Evolutionary conservation across 371 early-diverging fungal genomes (phyloP).

Genomic region (Rhizopus stolonifer): DNA sequence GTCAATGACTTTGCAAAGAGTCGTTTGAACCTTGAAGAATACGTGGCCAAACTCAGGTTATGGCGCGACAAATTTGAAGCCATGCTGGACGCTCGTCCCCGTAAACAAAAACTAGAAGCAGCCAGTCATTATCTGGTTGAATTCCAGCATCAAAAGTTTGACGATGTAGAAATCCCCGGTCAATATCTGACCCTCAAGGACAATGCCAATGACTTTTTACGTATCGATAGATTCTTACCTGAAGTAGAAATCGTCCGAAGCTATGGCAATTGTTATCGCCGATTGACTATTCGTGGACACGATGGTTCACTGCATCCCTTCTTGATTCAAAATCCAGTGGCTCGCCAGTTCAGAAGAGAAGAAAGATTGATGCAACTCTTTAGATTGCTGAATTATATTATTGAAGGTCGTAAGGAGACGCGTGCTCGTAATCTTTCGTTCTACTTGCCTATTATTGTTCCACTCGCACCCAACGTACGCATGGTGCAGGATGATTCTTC

Average conservation of each 20-base stretch:
- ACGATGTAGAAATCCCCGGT: constrained; percentile 97
- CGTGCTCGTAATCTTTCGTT: constrained; percentile 79
- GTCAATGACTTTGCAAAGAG: constrained; percentile 84
- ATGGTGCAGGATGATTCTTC: constrained; percentile 90
- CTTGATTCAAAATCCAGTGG: constrained; percentile 87
- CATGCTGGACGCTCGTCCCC: constrained; percentile 77
- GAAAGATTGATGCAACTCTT: constrained; percentile 93
- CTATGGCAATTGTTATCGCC: constrained; percentile 71
- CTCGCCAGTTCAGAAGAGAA: constrained; percentile 85
- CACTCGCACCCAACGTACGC: constrained; percentile 89
- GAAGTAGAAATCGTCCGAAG: constrained; percentile 79
- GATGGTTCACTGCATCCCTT: constrained; percentile 90
- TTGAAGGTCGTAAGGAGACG: constrained; percentile 77
- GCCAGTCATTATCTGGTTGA: constrained; percentile 91
- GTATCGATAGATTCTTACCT: constrained; percentile 93
- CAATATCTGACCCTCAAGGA: constrained; percentile 88
- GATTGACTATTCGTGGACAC: constrained; percentile 86
- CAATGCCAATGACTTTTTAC: constrained; percentile 86
- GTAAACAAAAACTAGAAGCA: constrained; percentile 78
- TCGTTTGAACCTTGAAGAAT: constrained; percentile 76
- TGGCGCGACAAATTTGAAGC: constrained; percentile 92
- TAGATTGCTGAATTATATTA: constrained; percentile 80
- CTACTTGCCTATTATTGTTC: constrained; percentile 89
- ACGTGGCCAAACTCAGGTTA: constrained; percentile 74
- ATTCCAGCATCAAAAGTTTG: constrained; percentile 96